Evolutionary conservation across 768 basidiomycete genomes (phyloP), one percentile per base, ranked within the genome.

Genomic region (Suillus luteus): DNA sequence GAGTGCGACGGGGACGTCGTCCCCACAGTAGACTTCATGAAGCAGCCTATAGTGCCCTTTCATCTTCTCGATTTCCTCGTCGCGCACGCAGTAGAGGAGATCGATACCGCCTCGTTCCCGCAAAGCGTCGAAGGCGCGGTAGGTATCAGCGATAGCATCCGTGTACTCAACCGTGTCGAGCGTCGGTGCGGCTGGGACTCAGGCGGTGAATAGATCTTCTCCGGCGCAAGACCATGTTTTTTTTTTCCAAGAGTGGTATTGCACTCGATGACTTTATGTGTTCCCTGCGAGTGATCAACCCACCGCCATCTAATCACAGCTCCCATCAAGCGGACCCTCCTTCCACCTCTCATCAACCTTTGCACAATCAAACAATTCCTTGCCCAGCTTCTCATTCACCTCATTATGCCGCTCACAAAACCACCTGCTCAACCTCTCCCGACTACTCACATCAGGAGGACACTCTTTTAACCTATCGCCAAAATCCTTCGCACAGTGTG

Each of bases 321-420:
- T 87, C 19, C 94, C 95, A 75, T 98, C 93, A 5, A 75, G 69
- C 27, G 93, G 92, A 1, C 95, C 96, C 74, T 96, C 93, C 79
- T 83, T 92, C 96, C 96, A 99, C 70, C 96, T 81, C 80, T 93
- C 90, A 67, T 92, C 90, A 54, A 90, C 86, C 73, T 85, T 93
- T 40, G 77, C 71, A 73, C 96, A 99, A 74, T 94, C 87, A 76
- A 98, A 98, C 60, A 51, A 74, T 63, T 82, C 81, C 83, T 97
- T 98, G 48, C 95, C 94, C 40, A 98, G 78, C 75, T 87, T 86
- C 73, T 82, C 81, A 71, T 96, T 99, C 62, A 98, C 95, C 71
- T 91, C 90, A 71, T 99, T 99, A 74, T 99, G 96, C 69, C 91
- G 80, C 76, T 91, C 85, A 72, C 96, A 98, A 66, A 99, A 80